Evolutionary conservation across 208 protist genomes (phyloP).

Genomic region (Phytomonas sp.): DNA sequence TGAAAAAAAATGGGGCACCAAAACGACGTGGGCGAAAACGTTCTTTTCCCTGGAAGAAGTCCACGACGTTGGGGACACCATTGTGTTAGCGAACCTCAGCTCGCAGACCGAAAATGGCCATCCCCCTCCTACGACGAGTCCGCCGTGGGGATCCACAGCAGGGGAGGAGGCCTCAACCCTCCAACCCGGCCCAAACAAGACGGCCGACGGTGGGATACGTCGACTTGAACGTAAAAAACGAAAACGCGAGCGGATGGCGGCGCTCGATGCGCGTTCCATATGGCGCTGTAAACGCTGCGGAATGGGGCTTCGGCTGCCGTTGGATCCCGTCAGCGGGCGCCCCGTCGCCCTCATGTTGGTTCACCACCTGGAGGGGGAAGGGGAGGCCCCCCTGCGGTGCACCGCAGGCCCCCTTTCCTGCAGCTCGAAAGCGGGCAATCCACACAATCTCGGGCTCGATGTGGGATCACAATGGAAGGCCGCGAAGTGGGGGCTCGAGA

Average conservation of each 20-base stretch:
- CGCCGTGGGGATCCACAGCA: neutral
- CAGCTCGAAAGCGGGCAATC: neutral
- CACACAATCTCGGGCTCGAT: conserved; percentile 11
- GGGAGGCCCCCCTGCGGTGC: conserved; percentile 18
- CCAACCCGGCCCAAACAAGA: neutral
- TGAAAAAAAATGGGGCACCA: conserved; percentile 25
- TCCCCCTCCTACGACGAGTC: neutral
- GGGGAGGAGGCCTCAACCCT: neutral
- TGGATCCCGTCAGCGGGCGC: conserved; percentile 27
- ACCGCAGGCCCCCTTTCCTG: conserved; percentile 14
- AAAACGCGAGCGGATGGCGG: conserved; percentile 5
- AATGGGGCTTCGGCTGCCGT: conserved; percentile 17
- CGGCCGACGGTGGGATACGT: neutral
- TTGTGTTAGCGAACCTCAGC: neutral
- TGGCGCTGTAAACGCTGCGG: conserved; percentile 42
- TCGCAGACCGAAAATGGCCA: neutral
- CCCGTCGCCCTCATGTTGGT: conserved; percentile 28
- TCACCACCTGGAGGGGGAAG: conserved; percentile 32
- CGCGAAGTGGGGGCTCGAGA: conserved; percentile 2
- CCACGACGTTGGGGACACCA: neutral
- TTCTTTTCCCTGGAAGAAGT: conserved; percentile 23
- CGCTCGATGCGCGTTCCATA: conserved; percentile 15
- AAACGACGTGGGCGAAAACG: conserved; percentile 40
- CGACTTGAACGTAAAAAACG: neutral
- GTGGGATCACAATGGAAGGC: neutral